These are phyloP conservation scores for Silene conica DNA, from an alignment of 148 eudicot species.

Conservation along the genomic window DNA sequence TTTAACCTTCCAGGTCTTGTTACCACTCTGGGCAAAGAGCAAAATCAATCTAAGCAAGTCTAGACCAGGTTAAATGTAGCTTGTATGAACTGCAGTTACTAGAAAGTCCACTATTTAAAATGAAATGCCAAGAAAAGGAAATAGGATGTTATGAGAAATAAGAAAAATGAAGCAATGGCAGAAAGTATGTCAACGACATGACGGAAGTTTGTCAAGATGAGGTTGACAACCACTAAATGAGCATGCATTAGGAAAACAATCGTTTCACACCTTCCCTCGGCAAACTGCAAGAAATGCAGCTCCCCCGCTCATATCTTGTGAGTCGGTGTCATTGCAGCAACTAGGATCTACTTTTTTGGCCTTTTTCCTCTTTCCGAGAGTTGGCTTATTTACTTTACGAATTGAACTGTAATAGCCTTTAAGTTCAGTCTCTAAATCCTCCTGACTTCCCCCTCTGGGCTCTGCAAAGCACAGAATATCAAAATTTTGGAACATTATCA, in stretches of 20 bases:
- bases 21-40: background rate
- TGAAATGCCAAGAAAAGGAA: background rate
- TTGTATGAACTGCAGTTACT: background rate
- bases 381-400: slow-evolving; percentile 35
- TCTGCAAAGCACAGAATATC: slow-evolving; percentile 36
- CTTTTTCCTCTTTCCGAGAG: slow-evolving; percentile 57
- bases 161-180: background rate
- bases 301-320: slow-evolving; percentile 39
- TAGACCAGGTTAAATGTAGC: background rate
- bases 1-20: background rate
- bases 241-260: background rate
- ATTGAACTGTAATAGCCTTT: slow-evolving; percentile 71
- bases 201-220: background rate
- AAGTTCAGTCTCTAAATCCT: slow-evolving; percentile 68
- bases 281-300: slow-evolving; percentile 98
- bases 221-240: background rate
- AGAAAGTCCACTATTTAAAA: background rate
- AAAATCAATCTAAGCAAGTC: background rate
- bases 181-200: background rate
- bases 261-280: slow-evolving; percentile 78
- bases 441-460: slow-evolving; percentile 88
- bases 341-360: slow-evolving; percentile 50
- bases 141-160: background rate
- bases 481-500: background rate
- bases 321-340: slow-evolving; percentile 22